phyloP scores from a whole-genome alignment of 331 rosid genomes.

The Stylosanthes scabra region DNA sequence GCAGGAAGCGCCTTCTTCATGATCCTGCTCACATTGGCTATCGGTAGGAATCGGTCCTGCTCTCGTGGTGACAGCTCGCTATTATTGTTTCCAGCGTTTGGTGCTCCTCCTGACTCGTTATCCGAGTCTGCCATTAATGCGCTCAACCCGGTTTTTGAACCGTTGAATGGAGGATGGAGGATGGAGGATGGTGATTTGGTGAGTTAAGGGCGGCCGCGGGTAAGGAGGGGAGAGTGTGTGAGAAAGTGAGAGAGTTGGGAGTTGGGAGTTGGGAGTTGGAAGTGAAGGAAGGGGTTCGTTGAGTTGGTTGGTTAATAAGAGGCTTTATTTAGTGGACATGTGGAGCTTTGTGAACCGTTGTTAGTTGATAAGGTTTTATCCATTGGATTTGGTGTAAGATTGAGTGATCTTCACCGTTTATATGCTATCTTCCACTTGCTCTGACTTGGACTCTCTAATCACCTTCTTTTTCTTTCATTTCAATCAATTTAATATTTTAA shows the following conservation, averaged over 20 bases:
- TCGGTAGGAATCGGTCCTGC: constrained; percentile 83
- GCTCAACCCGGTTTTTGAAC: not conserved
- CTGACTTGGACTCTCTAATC: constrained; percentile 46
- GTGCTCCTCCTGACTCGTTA: constrained; percentile 77
- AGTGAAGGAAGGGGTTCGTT: constrained; percentile 49
- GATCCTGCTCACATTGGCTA: constrained; percentile 92
- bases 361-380: constrained; percentile 56
- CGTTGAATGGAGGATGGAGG: not conserved
- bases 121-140: constrained; percentile 85
- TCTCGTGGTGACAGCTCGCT: constrained; percentile 73
- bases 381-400: constrained; percentile 39
- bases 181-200: not conserved
- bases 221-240: constrained; percentile 4
- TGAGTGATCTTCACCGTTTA: constrained; percentile 40
- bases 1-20: constrained; percentile 92
- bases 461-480: not conserved
- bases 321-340: constrained; percentile 47
- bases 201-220: not conserved
- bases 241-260: not conserved
- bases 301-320: constrained; percentile 58
- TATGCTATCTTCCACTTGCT: constrained; percentile 44
- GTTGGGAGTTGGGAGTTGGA: not conserved
- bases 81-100: constrained; percentile 39
- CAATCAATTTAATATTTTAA: no score
- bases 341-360: constrained; percentile 56